Evolutionary conservation across 2,329 filamentous ascomycete species (phyloP), one percentile per base, ranked within the genome.

Genomic region (Myriangium duriaei): DNA sequence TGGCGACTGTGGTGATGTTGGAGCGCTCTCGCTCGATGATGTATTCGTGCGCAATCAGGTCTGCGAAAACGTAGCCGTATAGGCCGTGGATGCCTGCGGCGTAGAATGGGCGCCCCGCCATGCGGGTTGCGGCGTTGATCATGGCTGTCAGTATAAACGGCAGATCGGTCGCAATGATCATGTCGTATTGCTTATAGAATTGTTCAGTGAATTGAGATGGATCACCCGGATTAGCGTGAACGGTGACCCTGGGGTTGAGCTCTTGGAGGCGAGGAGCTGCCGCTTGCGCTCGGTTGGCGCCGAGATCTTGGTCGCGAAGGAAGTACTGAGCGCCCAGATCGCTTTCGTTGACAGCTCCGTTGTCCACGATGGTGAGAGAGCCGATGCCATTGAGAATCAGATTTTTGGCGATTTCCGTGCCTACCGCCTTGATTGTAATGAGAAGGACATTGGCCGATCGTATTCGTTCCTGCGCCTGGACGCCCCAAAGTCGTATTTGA

Each of bases 331-430:
- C 58, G 19, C 63, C 83, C 2, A 94, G 65, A 56, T 96, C 88
- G 35, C 80, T 74, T 51, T 87, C 79, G 1, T 74, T 80, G 40
- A 94, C 81, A 7, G 63, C 45, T 39, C 79, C 76, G 51, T 82
- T 72, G 60, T 98, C 91, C 42, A 91, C 68, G 40, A 98, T 76
- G 11, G 88, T 96, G 44, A 98, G 69, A 19, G 85, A 88, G 41
- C 82, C 81, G 51, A 98, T 81, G 42, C 91, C 91, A 14, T 91
- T 87, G 2, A 98, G 75, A 12, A 95, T 88, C 14, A 98, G 77
- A 56, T 96, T 98, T 67, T 98, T 98, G 45, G 91, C 87, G 39
- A 96, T 81, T 62, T 98, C 91, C 56, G 88, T 92, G 41, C 82
- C 86, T 11, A 98, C 73, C 1, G 82, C 86, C 54, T 81, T 83